Base-by-base conservation (phyloP, 805 yeast species). In the Cyberlindnera suaveolens region DNA sequence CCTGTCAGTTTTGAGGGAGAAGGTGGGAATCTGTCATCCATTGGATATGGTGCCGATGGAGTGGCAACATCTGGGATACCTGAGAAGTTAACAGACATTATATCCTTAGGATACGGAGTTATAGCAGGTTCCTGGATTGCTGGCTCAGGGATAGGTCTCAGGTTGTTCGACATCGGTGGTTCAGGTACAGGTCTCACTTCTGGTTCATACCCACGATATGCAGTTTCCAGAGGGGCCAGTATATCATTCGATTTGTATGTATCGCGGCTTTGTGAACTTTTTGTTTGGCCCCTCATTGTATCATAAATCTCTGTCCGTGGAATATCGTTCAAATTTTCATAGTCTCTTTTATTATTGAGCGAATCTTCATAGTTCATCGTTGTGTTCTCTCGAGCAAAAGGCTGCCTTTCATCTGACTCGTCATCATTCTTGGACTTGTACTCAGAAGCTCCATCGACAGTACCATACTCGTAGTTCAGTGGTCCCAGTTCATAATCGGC, bases 401-500 rank as follows among this genome's bases (percentile, higher is more conserved):
- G 52, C 3, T 41, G 44, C 14, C 48, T 37, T 34, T 53, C 54
- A 23, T 50, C 53, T 11, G 46, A 46, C 18, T 49, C 52, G 3
- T 50, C 50, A n/a, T 47, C 53, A 18, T 33, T 33, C 11, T 33
- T 1, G 50, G 48, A 5, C 35, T 39, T 13, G 44, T 34, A 20
- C 14, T 45, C 52, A 2, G 53, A 47, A 2, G 43, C 51, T n/a
- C 50, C 59, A 44, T 54, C 61, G 20, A 57, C 58, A 1, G 58
- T 56, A 3, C 62, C 62, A 36, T 51, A 51, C 0, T 51, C 61
- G 41, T 52, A 57, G 34, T 38, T 51, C 39, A 57, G 36, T 2
- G 62, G 61, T 7, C 52, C 48, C 40, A 58, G 31, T 32, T 55
- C 59, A 36, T 53, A 58, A 3, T 48, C 57, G 13, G 51, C 45